Evolutionary conservation across 139 green algal genomes (phyloP), one percentile per base, ranked within the genome.

Genomic region (Tetraselmis chui): DNA sequence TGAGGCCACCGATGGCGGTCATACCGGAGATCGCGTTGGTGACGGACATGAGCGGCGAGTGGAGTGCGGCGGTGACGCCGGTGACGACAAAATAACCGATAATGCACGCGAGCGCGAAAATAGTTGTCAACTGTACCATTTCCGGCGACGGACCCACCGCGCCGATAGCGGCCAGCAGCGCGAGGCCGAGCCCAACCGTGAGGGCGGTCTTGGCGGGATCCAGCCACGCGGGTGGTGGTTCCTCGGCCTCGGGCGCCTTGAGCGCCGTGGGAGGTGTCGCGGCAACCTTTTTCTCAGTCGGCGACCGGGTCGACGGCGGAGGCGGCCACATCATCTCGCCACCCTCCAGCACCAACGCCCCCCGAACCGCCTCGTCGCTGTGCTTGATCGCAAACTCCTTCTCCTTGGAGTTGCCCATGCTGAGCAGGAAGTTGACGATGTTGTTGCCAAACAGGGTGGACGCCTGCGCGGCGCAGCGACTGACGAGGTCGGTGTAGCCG

Each of bases 11-110:
- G 22, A 87, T 59, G 26, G 32, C 31, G 28, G 75, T 82, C 32
- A 89, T 31, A 24, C 84, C 86, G 29, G 81, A 86, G 24, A 89
- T 88, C 59, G 86, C 86, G 81, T 89, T 89, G 32, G 86, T 84
- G 24, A 88, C 80, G 29, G 81, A 85, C 86, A 89, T 89, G 1
- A 89, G 75, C 27, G 86, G 86, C 25, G 84, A 81, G 84, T 89
- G 86, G 58, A 89, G 58, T 24, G 84, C 80, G 59, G 84, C 76
- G 59, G 30, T 59, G 23, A 89, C 86, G 29, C 81, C 74, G 76
- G 76, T 82, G 23, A 89, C 80, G 2, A 82, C 45, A 1, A 83
- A 75, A 75, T 84, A 84, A 28, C 81, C 81, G 1, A 30, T 28
- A 1, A 84, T 28, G 75, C 75, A 74, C 26, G 81, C 67, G n/a